phyloP scores from a whole-genome alignment of 129 eudicot species.

The Tagetes erecta region DNA sequence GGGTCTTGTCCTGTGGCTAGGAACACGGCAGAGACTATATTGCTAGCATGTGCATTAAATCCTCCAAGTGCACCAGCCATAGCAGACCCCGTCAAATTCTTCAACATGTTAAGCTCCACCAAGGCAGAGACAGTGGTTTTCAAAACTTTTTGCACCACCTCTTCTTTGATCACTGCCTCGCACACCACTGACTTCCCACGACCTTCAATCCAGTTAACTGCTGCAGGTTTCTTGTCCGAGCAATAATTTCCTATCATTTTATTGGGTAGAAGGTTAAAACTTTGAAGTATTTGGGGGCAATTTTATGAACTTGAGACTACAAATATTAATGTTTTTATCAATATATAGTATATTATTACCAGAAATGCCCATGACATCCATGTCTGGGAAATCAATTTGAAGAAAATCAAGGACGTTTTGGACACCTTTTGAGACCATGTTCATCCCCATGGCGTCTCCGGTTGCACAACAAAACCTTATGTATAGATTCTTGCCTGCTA shows the following conservation, averaged over 20 bases:
- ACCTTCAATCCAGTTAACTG: conserved; percentile 60
- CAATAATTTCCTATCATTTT: conserved; percentile 53
- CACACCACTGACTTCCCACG: conserved; percentile 57
- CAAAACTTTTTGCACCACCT: conserved; percentile 54
- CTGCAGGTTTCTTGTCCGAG: conserved; percentile 57
- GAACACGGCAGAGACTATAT: conserved; percentile 57
- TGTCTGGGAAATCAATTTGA: conserved; percentile 46
- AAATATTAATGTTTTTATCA: background rate
- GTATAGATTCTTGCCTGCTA: conserved; percentile 66
- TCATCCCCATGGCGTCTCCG: conserved; percentile 75
- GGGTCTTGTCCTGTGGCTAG: conserved; percentile 74
- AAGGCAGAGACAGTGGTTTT: conserved; percentile 52
- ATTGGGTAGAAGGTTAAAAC: background rate
- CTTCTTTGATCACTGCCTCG: conserved; percentile 54
- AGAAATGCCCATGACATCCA: conserved; percentile 68
- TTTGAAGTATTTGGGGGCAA: background rate
- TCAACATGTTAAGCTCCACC: conserved; percentile 73
- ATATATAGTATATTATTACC: conserved; percentile 26
- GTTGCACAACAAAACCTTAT: conserved; percentile 60
- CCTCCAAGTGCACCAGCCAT: conserved; percentile 76
- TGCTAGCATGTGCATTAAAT: conserved; percentile 71
- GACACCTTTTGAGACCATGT: conserved; percentile 62
- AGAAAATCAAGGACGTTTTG: conserved; percentile 53
- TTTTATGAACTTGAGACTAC: background rate
- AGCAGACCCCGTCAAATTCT: conserved; percentile 65